Percentiles rank a stretch among this genome's conserved stretches.
Conservation (phyloP, 805 yeast genomes). For the Hanseniaspora vineae region DNA sequence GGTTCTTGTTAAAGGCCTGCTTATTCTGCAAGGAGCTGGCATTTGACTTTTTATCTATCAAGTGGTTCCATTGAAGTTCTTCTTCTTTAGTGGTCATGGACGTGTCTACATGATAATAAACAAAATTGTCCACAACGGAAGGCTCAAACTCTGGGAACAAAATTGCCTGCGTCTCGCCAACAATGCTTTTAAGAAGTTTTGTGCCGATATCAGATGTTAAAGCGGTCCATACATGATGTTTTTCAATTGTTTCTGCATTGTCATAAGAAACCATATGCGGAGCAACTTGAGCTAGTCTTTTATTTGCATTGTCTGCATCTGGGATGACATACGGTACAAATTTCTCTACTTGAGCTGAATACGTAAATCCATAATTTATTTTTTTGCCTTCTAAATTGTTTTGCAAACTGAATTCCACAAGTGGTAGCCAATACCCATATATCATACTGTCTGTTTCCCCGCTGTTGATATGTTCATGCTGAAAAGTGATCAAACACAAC, state of each 20-base stretch:
- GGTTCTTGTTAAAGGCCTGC: too few relatives aligned
- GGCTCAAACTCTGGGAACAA: background rate
- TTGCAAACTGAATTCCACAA: conserved; percentile 5
- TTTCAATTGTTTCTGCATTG: conserved; percentile 3
- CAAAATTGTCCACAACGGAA: background rate
- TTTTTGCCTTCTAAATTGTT: conserved; percentile 4
- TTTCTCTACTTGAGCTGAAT: conserved; percentile 4
- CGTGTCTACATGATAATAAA: conserved; percentile 16
- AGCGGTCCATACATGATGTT: conserved; percentile 10
- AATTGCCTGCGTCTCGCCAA: background rate
- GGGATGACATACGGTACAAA: conserved; percentile 6
- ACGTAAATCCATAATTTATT: background rate
- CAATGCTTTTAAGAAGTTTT: background rate
- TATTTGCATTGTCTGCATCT: conserved; percentile 5
- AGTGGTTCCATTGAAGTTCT: too few relatives aligned
- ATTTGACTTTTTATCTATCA: too few relatives aligned
- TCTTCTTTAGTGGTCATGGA: conserved; percentile 20
- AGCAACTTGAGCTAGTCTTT: conserved; percentile 13
- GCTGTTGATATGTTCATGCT: conserved; percentile 4
- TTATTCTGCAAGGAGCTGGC: too few relatives aligned
- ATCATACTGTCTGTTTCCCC: conserved; percentile 7
- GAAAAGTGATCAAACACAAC: conserved; percentile 11
- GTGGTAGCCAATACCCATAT: conserved; percentile 22
- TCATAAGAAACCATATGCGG: conserved; percentile 12
- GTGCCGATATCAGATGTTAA: conserved; percentile 2